Conservation (phyloP, 2,329 filamentous ascomycete genomes). For the Aspergillus glaucus region DNA sequence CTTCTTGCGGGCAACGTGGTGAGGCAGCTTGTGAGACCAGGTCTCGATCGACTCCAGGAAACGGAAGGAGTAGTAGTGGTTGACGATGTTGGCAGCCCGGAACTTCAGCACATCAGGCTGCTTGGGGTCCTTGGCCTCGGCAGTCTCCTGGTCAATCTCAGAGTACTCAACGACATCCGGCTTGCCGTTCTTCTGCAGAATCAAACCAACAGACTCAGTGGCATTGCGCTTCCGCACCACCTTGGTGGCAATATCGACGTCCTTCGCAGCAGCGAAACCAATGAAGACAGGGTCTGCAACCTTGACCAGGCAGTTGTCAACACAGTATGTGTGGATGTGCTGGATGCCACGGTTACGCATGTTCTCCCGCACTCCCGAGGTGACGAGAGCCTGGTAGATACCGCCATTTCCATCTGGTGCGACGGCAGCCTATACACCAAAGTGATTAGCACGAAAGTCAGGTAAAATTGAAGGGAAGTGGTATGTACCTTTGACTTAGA, state of each 20-base stretch:
- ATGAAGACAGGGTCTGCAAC: constrained; percentile 97
- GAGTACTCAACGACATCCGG: constrained; percentile 98
- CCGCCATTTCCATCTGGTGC: constrained; percentile 97
- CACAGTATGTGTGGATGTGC: constrained; percentile 96
- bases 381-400: constrained; percentile 85
- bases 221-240: constrained; percentile 98
- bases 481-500: constrained; percentile 64
- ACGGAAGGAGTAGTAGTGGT: constrained; percentile 96
- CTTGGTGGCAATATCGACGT: constrained; percentile 96
- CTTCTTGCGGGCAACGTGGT: constrained; percentile 98
- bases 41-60: constrained; percentile 87
- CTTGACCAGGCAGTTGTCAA: constrained; percentile 98
- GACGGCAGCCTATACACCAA: constrained; percentile 62
- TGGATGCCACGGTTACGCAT: constrained; percentile 84
- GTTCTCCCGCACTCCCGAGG: constrained; percentile 72
- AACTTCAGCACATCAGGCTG: constrained; percentile 82
- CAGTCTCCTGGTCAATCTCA: constrained; percentile 84
- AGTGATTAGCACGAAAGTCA: neutral
- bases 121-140: constrained; percentile 78
- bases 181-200: constrained; percentile 89
- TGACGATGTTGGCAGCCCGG: constrained; percentile 97
- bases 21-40: constrained; percentile 80
- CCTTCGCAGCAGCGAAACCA: constrained; percentile 79
- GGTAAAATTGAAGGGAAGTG: neutral
- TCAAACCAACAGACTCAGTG: constrained; percentile 90